These are phyloP conservation scores for Leptoxyphium fumago DNA, from an alignment of 2,329 filamentous ascomycete genomes.

Conservation along the genomic window DNA sequence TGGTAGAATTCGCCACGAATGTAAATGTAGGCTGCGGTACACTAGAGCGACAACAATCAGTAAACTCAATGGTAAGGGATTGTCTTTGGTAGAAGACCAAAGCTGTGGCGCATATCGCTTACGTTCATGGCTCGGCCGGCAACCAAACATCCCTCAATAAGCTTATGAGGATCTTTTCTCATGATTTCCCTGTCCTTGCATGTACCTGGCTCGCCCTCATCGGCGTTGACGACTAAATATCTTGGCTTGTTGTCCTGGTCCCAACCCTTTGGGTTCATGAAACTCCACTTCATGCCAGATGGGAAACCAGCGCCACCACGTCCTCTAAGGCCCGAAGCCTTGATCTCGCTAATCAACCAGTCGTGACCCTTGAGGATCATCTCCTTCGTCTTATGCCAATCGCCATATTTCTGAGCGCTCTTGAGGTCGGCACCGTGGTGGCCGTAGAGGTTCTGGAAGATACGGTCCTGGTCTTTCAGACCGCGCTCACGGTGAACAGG, in stretches of 20 bases:
- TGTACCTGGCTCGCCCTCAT: constrained; percentile 95
- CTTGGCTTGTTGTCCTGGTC: constrained; percentile 93
- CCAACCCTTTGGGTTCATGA: constrained; percentile 99
- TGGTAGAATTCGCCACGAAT: constrained; percentile 97
- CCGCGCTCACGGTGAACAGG: constrained; percentile 63
- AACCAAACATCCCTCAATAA: constrained; percentile 90
- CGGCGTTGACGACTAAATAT: constrained; percentile 95
- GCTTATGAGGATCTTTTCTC: constrained; percentile 99
- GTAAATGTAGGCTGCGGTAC: constrained; percentile 96
- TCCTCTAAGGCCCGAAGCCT: constrained; percentile 86
- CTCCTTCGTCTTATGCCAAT: constrained; percentile 99
- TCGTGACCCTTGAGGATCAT: constrained; percentile 94
- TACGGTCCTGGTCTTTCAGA: constrained; percentile 89
- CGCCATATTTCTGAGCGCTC: constrained; percentile 92
- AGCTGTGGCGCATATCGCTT: constrained; percentile 3
- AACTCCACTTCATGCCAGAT: constrained; percentile 91
- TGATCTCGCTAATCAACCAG: constrained; percentile 96
- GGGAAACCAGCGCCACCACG: constrained; percentile 96
- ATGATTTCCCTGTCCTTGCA: constrained; percentile 99
- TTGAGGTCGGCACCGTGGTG: constrained; percentile 84
- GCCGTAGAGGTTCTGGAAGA: constrained; percentile 97
- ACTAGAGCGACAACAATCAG: constrained; percentile 22
- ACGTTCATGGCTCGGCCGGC: constrained; percentile 92
- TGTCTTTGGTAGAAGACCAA: no score
- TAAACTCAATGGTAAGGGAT: no score